Percentiles rank a stretch among this genome's conserved stretches.
Evolutionary conservation across 495 filamentous ascomycete species (phyloP).

Genomic region (Filosporella fistucella): DNA sequence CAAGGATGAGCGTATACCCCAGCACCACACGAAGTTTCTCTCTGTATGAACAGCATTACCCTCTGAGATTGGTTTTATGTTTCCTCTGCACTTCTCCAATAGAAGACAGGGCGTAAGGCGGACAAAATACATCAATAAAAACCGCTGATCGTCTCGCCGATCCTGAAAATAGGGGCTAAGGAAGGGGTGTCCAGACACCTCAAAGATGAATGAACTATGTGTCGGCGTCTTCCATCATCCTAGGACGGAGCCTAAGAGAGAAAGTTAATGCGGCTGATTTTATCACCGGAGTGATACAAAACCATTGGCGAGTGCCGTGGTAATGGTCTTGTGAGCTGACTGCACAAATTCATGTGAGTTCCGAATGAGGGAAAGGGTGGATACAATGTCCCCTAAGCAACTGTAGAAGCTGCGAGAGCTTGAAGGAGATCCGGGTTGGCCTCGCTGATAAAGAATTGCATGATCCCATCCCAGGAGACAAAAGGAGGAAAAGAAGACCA

Average conservation of each 20-base stretch:
- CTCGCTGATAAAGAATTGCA: slow-evolving; percentile 22
- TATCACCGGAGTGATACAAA: slow-evolving; percentile 20
- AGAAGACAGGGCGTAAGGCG: slow-evolving; percentile 41
- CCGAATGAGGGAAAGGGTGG: slow-evolving; percentile 38
- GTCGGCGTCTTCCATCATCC: slow-evolving; percentile 64
- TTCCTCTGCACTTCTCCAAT: slow-evolving; percentile 60
- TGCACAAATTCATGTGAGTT: slow-evolving; percentile 22
- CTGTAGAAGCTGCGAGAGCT: slow-evolving; percentile 30
- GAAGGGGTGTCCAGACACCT: slow-evolving; percentile 29
- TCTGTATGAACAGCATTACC: slow-evolving; percentile 74
- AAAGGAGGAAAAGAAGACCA: slow-evolving; percentile 4
- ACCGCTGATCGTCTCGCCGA: slow-evolving; percentile 42
- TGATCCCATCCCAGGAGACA: slow-evolving; percentile 20
- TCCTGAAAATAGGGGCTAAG: slow-evolving; percentile 19
- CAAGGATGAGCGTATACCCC: slow-evolving; percentile 22
- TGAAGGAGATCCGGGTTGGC: slow-evolving; percentile 40
- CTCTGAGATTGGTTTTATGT: slow-evolving; percentile 81
- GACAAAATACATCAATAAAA: slow-evolving; percentile 87
- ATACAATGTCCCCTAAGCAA: slow-evolving; percentile 28
- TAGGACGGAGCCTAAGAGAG: slow-evolving; percentile 48
- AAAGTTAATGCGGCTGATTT: slow-evolving; percentile 68
- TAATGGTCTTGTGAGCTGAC: slow-evolving; percentile 40
- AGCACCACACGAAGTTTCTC: slow-evolving; percentile 26
- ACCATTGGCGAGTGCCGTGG: slow-evolving; percentile 50
- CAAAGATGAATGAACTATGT: slow-evolving; percentile 28